A percentile compares a stretch with the other conserved stretches of the same genome.
Evolutionary conservation across 2,329 filamentous ascomycete species (phyloP).

Genomic region (Sarocladiaceae sp.): DNA sequence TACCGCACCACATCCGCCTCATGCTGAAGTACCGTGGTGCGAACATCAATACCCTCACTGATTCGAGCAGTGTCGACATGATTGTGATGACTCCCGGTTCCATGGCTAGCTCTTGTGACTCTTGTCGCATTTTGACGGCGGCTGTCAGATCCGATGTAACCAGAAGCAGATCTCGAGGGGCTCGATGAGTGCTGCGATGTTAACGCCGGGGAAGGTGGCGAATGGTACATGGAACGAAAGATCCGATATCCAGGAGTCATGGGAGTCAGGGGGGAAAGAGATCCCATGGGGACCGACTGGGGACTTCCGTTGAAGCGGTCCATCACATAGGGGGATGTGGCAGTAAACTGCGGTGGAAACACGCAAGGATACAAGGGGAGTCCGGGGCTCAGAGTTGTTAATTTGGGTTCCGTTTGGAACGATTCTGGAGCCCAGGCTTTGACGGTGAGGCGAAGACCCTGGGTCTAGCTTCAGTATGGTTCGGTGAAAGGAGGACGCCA

Average conservation of each 20-base stretch:
- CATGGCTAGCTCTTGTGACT: conserved; percentile 39
- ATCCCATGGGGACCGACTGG: conserved; percentile 10
- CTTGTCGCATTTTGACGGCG: conserved; percentile 48
- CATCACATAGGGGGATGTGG: conserved; percentile 24
- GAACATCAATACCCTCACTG: conserved; percentile 63
- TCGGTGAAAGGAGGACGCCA: too few species aligned
- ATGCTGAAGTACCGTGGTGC: conserved; percentile 60
- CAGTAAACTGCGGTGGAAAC: conserved; percentile 23
- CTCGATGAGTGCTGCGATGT: conserved; percentile 33
- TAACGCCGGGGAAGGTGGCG: conserved; percentile 28
- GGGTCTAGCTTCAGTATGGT: background rate
- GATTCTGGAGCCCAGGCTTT: background rate
- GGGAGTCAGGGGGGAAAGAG: conserved; percentile 20
- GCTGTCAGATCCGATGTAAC: conserved; percentile 30
- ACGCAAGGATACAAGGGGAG: conserved; percentile 28
- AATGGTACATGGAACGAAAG: conserved; percentile 24
- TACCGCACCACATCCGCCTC: background rate
- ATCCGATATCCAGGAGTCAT: conserved; percentile 27
- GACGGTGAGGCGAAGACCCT: background rate
- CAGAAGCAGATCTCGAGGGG: conserved; percentile 32
- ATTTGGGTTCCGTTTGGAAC: background rate
- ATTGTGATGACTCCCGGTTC: conserved; percentile 49
- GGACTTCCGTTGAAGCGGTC: conserved; percentile 19
- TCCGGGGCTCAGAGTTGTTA: background rate
- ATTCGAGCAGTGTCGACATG: conserved; percentile 59